Evolutionary conservation across 352 stramenopile genomes (phyloP), one percentile per base, ranked within the genome.

Genomic region (Pythium pectinolyticum): DNA sequence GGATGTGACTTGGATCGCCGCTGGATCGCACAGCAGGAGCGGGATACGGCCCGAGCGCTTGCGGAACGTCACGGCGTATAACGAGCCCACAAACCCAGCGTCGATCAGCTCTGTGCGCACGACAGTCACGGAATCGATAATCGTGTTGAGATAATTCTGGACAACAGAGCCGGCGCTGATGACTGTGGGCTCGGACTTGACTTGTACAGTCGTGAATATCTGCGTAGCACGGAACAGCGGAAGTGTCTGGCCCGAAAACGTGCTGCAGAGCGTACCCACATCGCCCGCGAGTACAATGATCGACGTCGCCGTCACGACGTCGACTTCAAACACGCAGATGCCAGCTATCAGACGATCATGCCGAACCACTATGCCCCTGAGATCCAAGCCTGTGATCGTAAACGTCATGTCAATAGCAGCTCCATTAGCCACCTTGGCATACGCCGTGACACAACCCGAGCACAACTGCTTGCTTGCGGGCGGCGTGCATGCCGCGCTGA

Each of bases 21-120:
- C 51, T 0, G n/a, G 17, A 11, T 69, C 62, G 51, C 86, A 94
- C 34, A 63, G 27, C 17, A 94, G 22, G 3, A 89, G 14, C 0
- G 86, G 82, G 4, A 92, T 45, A 40, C 63, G 88, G 3, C 86
- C 84, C 1, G 82, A 86, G 1, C 81, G 75, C 47, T 80, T 80
- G 0, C 66, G 59, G 56, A 94, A 90, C 47, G 79, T 90, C 17
- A 92, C 70, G 9, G 61, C 71, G 59, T 94, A 94, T 1, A 78
- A 50, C 0, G 74, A 79, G 10, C 83, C 82, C 1, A 92, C 82
- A 32, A 91, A 89, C 1, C 28, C 64, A 1, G 2, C 20, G 0
- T 71, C 73, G 9, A 92, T 81, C n/a, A 67, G 51, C 24, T 78
- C 51, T 0, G 57, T 74, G 2, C 66, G 66, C 5, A 59, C 54